phyloP scores from a whole-genome alignment of 306 rosid species.

The Luffa aegyptiaca region DNA sequence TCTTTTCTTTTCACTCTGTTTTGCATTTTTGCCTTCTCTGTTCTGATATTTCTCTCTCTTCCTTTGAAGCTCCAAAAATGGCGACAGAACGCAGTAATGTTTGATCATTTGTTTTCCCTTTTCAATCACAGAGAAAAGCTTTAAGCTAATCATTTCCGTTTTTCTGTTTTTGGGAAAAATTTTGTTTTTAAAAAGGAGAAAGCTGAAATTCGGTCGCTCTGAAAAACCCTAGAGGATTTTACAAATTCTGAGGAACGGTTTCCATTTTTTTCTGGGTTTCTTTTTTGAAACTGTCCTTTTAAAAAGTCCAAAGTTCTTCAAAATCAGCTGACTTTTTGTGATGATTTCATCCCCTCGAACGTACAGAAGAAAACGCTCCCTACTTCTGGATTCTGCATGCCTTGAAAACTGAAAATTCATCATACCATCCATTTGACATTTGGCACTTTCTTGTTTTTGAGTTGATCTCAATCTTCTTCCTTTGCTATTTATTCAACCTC shows the following conservation, averaged over 20 bases:
- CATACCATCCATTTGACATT: constrained; percentile 14
- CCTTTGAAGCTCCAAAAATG: background rate
- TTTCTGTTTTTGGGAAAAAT: background rate
- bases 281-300: background rate
- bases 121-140: background rate
- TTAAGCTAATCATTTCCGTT: background rate
- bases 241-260: background rate
- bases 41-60: background rate
- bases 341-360: background rate
- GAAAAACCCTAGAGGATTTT: background rate
- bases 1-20: background rate
- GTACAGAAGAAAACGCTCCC: background rate
- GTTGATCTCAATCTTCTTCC: background rate
- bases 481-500: background rate
- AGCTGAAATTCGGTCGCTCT: background rate
- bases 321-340: background rate
- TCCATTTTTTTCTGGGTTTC: background rate
- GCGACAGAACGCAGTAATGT: background rate
- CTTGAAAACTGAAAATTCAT: background rate
- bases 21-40: background rate
- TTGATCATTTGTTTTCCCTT: background rate
- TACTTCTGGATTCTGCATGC: constrained; percentile 1
- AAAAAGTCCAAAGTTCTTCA: background rate
- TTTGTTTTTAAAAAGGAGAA: background rate
- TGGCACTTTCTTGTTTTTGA: background rate